A percentile compares a stretch with the other conserved stretches of the same genome.
Conservation (phyloP, 345 rosid genomes). For the Bruguiera parviflora region DNA sequence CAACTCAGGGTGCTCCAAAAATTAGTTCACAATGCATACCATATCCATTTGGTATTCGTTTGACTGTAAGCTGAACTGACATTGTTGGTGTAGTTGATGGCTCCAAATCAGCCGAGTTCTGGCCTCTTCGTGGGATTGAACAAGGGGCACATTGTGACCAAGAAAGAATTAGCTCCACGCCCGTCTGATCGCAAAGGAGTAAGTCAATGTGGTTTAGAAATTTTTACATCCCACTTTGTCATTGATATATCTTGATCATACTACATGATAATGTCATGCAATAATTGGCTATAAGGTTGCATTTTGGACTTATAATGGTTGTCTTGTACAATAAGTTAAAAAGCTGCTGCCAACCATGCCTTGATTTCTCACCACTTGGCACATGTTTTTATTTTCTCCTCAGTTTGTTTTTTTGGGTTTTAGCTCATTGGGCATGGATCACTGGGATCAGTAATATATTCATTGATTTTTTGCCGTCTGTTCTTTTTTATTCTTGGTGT, state of each 20-base stretch:
- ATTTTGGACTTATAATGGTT: too few species aligned
- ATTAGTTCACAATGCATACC: not conserved
- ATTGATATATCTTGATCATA: not conserved
- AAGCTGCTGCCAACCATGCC: too few species aligned
- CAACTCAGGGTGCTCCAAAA: not conserved
- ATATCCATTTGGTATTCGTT: not conserved
- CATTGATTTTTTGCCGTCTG: not conserved
- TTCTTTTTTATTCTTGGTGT: not conserved
- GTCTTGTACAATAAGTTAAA: too few species aligned
- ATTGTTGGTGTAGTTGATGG: constrained; percentile 39
- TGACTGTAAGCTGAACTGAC: not conserved
- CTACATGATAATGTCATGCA: too few species aligned
- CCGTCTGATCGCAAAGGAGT: constrained; percentile 69
- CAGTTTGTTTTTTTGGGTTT: too few species aligned
- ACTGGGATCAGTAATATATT: too few species aligned
- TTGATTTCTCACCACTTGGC: too few species aligned
- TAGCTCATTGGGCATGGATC: too few species aligned
- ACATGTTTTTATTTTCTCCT: too few species aligned
- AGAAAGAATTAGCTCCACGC: constrained; percentile 50
- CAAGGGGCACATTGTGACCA: constrained; percentile 63
- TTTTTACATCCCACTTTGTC: not conserved
- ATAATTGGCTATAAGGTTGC: too few species aligned
- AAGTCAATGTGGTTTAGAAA: constrained; percentile 11
- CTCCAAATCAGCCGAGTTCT: constrained; percentile 49
- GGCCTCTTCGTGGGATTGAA: constrained; percentile 66